These are phyloP conservation scores for Sporothrix brunneoviolacea DNA, from an alignment of 2,329 filamentous ascomycete genomes.

Conservation along the genomic window DNA sequence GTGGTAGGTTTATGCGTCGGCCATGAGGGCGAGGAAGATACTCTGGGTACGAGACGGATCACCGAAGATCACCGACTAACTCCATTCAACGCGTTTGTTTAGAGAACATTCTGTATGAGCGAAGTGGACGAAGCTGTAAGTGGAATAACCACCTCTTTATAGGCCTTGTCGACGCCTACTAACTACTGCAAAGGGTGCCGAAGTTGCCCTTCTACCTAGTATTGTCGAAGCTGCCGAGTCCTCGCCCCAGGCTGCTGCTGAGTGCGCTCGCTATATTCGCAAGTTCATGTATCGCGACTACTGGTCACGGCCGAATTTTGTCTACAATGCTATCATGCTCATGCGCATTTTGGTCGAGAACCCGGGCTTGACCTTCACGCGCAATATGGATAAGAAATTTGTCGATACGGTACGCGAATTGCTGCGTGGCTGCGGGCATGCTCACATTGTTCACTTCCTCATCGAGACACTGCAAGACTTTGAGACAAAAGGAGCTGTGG, in stretches of 20 bases:
- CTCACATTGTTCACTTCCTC: slow-evolving; percentile 74
- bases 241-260: slow-evolving; percentile 74
- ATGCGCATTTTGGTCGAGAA: slow-evolving; percentile 88
- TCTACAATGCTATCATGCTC: slow-evolving; percentile 97
- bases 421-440: slow-evolving; percentile 63
- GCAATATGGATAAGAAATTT: slow-evolving; percentile 82
- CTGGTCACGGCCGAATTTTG: slow-evolving; percentile 57
- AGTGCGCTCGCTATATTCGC: slow-evolving; percentile 73
- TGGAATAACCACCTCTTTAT: background rate
- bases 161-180: no score
- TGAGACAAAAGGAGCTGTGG: slow-evolving; percentile 62
- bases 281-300: slow-evolving; percentile 74
- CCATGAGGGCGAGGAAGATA: no score
- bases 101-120: slow-evolving; percentile 16
- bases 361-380: slow-evolving; percentile 83
- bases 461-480: slow-evolving; percentile 80
- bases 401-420: slow-evolving; percentile 68
- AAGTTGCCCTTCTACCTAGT: slow-evolving; percentile 83
- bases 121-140: slow-evolving; percentile 13
- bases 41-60: background rate
- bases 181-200: slow-evolving; percentile 62
- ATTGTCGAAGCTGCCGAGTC: slow-evolving; percentile 96
- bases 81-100: no score
- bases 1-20: slow-evolving; percentile 8
- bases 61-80: background rate